phyloP scores from a whole-genome alignment of 805 yeast species.

The Zygotorulaspora danielsina region DNA sequence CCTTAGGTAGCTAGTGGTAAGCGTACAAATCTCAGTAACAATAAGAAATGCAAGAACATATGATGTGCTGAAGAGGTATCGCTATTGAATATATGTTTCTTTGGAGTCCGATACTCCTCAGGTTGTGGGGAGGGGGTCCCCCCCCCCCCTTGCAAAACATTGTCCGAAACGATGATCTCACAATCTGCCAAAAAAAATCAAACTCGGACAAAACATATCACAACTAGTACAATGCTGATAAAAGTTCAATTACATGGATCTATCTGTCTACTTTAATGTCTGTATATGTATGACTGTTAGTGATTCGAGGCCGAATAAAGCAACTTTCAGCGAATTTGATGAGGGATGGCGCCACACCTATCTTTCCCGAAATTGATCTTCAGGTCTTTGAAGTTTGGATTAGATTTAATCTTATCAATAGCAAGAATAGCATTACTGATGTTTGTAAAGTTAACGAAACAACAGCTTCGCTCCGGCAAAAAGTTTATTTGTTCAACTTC shows the following conservation, averaged over 20 bases:
- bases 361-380: conserved; percentile 92
- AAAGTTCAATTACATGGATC: background rate
- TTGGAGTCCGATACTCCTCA: no score
- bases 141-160: background rate
- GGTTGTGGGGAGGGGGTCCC: background rate
- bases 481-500: conserved; percentile 94
- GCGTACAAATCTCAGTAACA: no score
- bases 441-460: conserved; percentile 86
- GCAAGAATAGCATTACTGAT: conserved; percentile 90
- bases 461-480: conserved; percentile 77
- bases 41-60: no score
- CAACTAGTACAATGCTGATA: background rate
- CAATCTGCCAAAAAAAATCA: background rate
- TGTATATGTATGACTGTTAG: no score
- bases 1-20: no score
- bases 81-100: no score
- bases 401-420: conserved; percentile 81
- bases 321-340: conserved; percentile 49
- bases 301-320: no score
- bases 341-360: conserved; percentile 91
- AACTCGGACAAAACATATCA: background rate
- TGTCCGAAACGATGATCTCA: background rate
- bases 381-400: conserved; percentile 60
- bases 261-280: no score
- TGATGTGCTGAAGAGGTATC: no score